phyloP scores from a whole-genome alignment of 2,329 filamentous ascomycete species.

The Botrytis aclada region DNA sequence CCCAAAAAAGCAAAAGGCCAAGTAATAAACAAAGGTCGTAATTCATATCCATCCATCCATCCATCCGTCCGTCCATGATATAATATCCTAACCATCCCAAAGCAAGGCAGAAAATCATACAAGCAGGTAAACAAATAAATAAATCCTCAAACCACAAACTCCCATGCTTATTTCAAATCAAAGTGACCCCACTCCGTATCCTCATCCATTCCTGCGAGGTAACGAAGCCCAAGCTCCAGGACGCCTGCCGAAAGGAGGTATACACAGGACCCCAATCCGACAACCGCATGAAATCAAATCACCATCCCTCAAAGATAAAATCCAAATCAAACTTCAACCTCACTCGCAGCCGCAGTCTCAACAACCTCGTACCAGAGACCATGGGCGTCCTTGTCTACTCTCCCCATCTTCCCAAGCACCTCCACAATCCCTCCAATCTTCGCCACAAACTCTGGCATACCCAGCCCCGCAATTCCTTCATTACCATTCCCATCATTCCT shows the following conservation, averaged over 20 bases:
- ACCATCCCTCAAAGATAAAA: not conserved
- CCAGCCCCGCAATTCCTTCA: constrained; percentile 61
- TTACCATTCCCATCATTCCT: constrained; percentile 61
- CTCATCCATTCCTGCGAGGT: not conserved
- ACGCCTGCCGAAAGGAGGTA: not conserved
- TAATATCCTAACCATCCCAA: constrained; percentile 10
- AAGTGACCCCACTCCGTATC: not conserved
- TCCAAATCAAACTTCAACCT: not conserved
- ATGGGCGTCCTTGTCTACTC: constrained; percentile 66
- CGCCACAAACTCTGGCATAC: constrained; percentile 70
- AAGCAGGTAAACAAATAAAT: not conserved
- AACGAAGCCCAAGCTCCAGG: not conserved
- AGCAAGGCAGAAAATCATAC: not conserved
- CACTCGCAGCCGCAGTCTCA: constrained; percentile 19
- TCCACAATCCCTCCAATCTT: constrained; percentile 68
- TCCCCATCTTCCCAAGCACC: constrained; percentile 60
- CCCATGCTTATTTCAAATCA: constrained; percentile 3
- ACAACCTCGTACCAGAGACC: constrained; percentile 63
- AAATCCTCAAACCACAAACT: not conserved
- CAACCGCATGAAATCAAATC: not conserved
- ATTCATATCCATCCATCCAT: constrained; percentile 8
- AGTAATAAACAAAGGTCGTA: not conserved
- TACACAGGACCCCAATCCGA: not conserved
- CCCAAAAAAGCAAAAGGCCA: not conserved
- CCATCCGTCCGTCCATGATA: constrained; percentile 6